Evolutionary conservation across 2,329 filamentous ascomycete genomes (phyloP).

Genomic region (Fusarium verticillioides): DNA sequence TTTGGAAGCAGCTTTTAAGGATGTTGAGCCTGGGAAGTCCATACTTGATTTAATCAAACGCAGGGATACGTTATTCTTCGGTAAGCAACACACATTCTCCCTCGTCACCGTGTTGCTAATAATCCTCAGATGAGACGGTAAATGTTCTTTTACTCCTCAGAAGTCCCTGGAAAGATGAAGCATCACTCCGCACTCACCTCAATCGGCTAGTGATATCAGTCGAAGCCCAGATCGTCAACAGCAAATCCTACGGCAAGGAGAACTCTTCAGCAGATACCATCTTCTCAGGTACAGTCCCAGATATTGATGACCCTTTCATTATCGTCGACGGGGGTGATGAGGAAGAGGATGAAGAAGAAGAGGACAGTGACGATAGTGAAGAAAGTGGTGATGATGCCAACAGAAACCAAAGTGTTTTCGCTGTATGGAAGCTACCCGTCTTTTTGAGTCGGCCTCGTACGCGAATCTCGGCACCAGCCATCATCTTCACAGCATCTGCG

Average conservation of each 20-base stretch:
- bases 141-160: conserved; percentile 75
- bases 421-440: conserved; percentile 70
- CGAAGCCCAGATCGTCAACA: conserved; percentile 73
- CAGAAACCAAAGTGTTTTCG: conserved; percentile 57
- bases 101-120: conserved; percentile 54
- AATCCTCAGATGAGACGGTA: conserved; percentile 74
- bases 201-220: conserved; percentile 72
- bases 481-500: conserved; percentile 72
- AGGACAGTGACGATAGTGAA: conserved; percentile 50
- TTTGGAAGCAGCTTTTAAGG: conserved; percentile 62
- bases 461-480: conserved; percentile 72
- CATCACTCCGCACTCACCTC: conserved; percentile 67
- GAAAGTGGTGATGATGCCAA: conserved; percentile 35
- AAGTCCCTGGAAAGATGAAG: conserved; percentile 69
- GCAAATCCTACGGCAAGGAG: conserved; percentile 60
- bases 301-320: conserved; percentile 62
- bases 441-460: conserved; percentile 70
- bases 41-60: conserved; percentile 69
- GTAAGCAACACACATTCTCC: conserved; percentile 58
- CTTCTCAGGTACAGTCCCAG: conserved; percentile 64
- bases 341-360: conserved; percentile 16
- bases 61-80: conserved; percentile 76
- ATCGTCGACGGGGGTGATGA: conserved; percentile 56
- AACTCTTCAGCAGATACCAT: conserved; percentile 67
- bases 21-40: conserved; percentile 56